phyloP scores from a whole-genome alignment of 106 monocot genomes.

The Allium cepa region DNA sequence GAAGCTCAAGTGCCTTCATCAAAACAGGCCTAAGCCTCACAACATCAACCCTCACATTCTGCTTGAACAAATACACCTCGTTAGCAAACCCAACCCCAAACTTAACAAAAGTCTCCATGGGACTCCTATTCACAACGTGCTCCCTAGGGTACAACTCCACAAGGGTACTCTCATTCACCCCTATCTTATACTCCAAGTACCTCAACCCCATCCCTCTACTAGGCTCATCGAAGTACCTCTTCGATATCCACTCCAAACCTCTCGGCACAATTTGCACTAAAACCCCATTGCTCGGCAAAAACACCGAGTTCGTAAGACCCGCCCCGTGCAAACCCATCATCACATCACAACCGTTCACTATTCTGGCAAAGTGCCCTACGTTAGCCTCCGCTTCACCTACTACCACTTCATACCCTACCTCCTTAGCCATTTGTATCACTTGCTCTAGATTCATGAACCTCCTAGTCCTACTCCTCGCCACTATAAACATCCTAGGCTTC shows the following conservation, averaged over 20 bases:
- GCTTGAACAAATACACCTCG: constrained; percentile 20
- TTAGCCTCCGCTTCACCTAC: constrained; percentile 13
- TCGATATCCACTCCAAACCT: constrained; percentile 44
- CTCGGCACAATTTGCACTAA: constrained; percentile 43
- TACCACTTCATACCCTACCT: constrained; percentile 42
- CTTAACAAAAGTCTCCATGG: constrained; percentile 16
- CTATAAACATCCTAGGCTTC: constrained; percentile 50
- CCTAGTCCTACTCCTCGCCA: constrained; percentile 35
- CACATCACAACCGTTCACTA: constrained; percentile 70
- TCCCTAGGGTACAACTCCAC: constrained; percentile 31
- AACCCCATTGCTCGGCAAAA: constrained; percentile 32
- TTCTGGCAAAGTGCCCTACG: constrained; percentile 25
- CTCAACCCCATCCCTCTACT: constrained; percentile 23
- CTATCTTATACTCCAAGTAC: constrained; percentile 42
- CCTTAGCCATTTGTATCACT: constrained; percentile 12
- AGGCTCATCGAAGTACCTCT: constrained; percentile 26
- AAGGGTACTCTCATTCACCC: constrained; percentile 36
- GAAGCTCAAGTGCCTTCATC: constrained; percentile 23
- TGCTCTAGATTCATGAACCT: constrained; percentile 32
- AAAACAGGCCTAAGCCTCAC: constrained; percentile 43
- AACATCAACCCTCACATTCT: constrained; percentile 44
- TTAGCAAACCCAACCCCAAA: constrained; percentile 25
- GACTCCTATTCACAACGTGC: constrained; percentile 31
- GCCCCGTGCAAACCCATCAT: constrained; percentile 74
- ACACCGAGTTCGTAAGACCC: constrained; percentile 58